Evolutionary conservation across 176 grass and related monocot genomes (phyloP).

Genomic region (Luzula sylvatica): DNA sequence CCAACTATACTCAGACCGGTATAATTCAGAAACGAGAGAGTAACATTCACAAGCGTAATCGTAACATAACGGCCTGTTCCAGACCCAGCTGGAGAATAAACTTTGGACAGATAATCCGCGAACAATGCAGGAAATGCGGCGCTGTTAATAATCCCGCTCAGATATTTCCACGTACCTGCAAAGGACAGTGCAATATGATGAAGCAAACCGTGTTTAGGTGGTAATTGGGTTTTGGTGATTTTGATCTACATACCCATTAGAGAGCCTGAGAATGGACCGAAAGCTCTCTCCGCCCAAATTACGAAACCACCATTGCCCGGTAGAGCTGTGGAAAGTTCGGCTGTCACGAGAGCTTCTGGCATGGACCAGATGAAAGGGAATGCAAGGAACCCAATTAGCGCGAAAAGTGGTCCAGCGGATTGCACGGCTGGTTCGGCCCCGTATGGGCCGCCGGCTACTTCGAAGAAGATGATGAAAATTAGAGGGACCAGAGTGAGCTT

Average conservation of each 20-base stretch:
- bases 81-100: slow-evolving; percentile 26
- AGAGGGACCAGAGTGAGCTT: slow-evolving; percentile 62
- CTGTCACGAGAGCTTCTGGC: slow-evolving; percentile 66
- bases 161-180: slow-evolving; percentile 51
- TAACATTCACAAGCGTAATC: slow-evolving; percentile 43
- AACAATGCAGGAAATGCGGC: slow-evolving; percentile 66
- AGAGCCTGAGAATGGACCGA: slow-evolving; percentile 47
- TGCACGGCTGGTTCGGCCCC: slow-evolving; percentile 62
- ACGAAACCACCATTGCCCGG: slow-evolving; percentile 84
- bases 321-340: slow-evolving; percentile 57
- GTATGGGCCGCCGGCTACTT: slow-evolving; percentile 68
- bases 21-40: slow-evolving; percentile 44
- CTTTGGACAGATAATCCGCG: slow-evolving; percentile 52
- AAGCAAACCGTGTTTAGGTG: too few relatives aligned
- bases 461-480: slow-evolving; percentile 84
- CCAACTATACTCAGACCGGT: slow-evolving; percentile 66
- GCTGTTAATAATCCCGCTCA: slow-evolving; percentile 63
- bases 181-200: too few relatives aligned
- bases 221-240: too few relatives aligned
- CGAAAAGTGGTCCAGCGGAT: slow-evolving; percentile 46
- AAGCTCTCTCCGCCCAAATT: slow-evolving; percentile 64
- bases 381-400: slow-evolving; percentile 53
- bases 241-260: slow-evolving; percentile 36
- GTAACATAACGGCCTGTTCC: slow-evolving; percentile 21
- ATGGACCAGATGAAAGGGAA: slow-evolving; percentile 72